A percentile compares a stretch with the other conserved stretches of the same genome.
Evolutionary conservation across 208 protist species (phyloP).

Genomic region (Phytomonas francai): DNA sequence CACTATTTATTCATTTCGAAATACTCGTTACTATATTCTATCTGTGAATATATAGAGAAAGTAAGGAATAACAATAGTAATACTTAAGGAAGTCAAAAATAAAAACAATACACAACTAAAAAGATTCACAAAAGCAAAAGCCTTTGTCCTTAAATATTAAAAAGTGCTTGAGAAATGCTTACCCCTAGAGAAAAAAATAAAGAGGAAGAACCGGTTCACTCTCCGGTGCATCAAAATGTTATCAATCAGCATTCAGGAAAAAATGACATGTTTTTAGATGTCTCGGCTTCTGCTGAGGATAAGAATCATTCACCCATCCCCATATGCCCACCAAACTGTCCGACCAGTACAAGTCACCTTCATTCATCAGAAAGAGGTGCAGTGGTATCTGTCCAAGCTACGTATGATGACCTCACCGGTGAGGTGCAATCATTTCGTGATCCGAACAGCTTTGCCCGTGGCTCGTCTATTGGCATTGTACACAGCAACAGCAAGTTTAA

Average conservation of each 20-base stretch:
- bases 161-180: background rate
- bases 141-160: background rate
- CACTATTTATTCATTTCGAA: background rate
- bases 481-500: background rate
- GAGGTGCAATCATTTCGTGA: conserved; percentile 68
- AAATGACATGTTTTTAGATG: background rate
- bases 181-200: background rate
- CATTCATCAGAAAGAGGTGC: background rate
- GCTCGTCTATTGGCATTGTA: conserved; percentile 30
- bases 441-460: conserved; percentile 34
- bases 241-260: background rate
- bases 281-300: background rate
- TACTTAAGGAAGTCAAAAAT: background rate
- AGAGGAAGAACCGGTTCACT: background rate
- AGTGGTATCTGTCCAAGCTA: background rate
- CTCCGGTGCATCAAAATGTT: background rate
- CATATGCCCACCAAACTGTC: background rate
- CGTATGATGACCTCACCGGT: conserved; percentile 47
- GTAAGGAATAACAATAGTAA: background rate
- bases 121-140: background rate
- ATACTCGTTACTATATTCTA: background rate
- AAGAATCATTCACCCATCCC: background rate
- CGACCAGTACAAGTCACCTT: background rate
- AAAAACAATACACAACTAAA: background rate
- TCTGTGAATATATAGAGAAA: background rate